phyloP scores from a whole-genome alignment of 2,329 filamentous ascomycete species.

The Cladophialophora carrionii region DNA sequence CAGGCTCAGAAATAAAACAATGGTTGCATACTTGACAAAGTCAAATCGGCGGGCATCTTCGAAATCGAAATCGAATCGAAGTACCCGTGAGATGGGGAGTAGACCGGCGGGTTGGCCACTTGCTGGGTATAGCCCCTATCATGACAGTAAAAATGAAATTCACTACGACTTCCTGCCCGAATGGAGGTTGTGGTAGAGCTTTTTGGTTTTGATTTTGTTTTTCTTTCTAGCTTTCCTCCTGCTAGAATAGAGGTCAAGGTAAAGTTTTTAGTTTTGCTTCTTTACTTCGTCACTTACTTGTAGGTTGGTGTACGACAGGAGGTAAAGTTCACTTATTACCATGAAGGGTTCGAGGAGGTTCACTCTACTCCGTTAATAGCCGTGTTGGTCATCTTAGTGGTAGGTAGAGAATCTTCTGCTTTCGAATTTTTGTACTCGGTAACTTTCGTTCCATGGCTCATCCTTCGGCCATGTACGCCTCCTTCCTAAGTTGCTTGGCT shows the following conservation, averaged over 20 bases:
- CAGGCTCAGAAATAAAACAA: neutral
- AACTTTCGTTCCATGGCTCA: neutral
- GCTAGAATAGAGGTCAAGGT: neutral
- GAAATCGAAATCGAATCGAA: too few relatives aligned
- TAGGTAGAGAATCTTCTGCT: too few relatives aligned
- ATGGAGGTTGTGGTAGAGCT: neutral
- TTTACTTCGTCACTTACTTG: neutral
- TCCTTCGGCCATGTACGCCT: conserved; percentile 29
- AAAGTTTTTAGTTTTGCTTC: neutral
- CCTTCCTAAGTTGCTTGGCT: conserved; percentile 41
- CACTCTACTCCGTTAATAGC: too few relatives aligned
- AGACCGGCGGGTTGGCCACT: neutral
- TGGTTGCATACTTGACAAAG: neutral
- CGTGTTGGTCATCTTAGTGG: neutral
- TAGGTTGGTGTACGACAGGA: neutral
- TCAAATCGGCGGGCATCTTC: neutral
- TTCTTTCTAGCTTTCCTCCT: neutral
- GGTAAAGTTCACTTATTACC: neutral
- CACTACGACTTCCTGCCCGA: neutral
- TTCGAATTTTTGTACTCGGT: neutral
- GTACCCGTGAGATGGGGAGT: neutral
- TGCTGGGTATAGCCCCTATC: neutral
- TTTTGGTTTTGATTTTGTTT: neutral
- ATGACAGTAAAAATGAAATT: neutral
- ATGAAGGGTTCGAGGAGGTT: neutral